Conservation (phyloP, 2,329 filamentous ascomycete species). For the Aspergillus pseudoglaucus region DNA sequence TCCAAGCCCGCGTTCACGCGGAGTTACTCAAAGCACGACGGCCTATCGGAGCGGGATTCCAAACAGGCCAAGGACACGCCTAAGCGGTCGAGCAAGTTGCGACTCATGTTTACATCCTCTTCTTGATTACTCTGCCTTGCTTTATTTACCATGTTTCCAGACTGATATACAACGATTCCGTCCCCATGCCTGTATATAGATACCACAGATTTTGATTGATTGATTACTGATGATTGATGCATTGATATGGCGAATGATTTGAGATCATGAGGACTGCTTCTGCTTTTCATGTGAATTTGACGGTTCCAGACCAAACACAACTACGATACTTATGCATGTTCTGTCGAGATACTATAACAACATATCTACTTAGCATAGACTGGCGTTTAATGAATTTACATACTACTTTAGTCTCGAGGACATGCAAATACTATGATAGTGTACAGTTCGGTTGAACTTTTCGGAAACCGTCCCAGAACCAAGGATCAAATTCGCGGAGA, state of each 20-base stretch:
- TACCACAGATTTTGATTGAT: neutral
- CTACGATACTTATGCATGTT: too few species aligned
- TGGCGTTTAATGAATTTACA: too few species aligned
- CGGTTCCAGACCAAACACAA: too few species aligned
- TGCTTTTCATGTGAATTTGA: too few species aligned
- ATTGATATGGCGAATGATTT: neutral
- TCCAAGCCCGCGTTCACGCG: slow-evolving; percentile 15
- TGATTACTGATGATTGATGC: too few species aligned
- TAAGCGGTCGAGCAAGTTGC: slow-evolving; percentile 35
- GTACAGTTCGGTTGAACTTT: too few species aligned
- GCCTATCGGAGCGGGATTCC: slow-evolving; percentile 6
- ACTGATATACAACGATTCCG: neutral
- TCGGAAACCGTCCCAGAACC: too few species aligned
- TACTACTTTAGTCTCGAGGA: too few species aligned
- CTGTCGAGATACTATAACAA: too few species aligned
- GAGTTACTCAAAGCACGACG: neutral
- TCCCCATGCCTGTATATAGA: neutral
- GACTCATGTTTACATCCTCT: slow-evolving; percentile 28
- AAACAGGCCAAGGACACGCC: slow-evolving; percentile 28
- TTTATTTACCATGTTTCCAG: neutral
- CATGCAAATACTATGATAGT: too few species aligned
- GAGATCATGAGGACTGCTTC: neutral
- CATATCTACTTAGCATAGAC: too few species aligned
- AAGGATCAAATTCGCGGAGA: too few species aligned
- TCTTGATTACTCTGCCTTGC: neutral